Conservation (phyloP, 2,329 filamentous ascomycete species). For the Trichoderma sp. region DNA sequence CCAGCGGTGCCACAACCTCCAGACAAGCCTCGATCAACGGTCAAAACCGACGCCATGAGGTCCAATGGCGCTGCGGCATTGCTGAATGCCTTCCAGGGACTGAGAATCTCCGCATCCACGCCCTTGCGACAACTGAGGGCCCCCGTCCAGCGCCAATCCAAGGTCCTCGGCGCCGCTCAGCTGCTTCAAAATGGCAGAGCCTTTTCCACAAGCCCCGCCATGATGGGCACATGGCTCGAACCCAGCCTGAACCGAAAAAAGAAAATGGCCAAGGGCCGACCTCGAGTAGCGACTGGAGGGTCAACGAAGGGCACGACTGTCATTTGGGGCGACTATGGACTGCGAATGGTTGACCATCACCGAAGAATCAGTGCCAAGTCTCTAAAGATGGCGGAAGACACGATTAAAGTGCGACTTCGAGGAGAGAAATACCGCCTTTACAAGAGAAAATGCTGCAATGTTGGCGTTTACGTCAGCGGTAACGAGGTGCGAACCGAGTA, state of each 20-base stretch:
- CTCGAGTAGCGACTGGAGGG: constrained; percentile 86
- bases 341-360: constrained; percentile 92
- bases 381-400: constrained; percentile 89
- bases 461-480: constrained; percentile 92
- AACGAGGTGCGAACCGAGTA: constrained; percentile 70
- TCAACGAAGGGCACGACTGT: constrained; percentile 92
- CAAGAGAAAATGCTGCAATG: constrained; percentile 87
- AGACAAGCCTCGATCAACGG: constrained; percentile 34
- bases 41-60: constrained; percentile 49
- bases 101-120: constrained; percentile 50
- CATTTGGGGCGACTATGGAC: constrained; percentile 92
- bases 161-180: constrained; percentile 39
- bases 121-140: constrained; percentile 46
- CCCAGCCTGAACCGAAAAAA: constrained; percentile 76
- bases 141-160: constrained; percentile 39
- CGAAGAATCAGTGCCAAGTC: constrained; percentile 85
- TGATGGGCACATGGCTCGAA: constrained; percentile 76
- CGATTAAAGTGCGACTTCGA: constrained; percentile 84
- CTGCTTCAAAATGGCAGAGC: constrained; percentile 57
- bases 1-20: constrained; percentile 7
- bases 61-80: constrained; percentile 50
- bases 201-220: constrained; percentile 71
- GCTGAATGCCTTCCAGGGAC: constrained; percentile 54
- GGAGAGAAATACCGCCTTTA: constrained; percentile 93
- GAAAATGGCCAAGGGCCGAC: constrained; percentile 89